Evolutionary conservation across 106 monocot species (phyloP), one percentile per base, ranked within the genome.

Genomic region (Apostasia ramifera): DNA sequence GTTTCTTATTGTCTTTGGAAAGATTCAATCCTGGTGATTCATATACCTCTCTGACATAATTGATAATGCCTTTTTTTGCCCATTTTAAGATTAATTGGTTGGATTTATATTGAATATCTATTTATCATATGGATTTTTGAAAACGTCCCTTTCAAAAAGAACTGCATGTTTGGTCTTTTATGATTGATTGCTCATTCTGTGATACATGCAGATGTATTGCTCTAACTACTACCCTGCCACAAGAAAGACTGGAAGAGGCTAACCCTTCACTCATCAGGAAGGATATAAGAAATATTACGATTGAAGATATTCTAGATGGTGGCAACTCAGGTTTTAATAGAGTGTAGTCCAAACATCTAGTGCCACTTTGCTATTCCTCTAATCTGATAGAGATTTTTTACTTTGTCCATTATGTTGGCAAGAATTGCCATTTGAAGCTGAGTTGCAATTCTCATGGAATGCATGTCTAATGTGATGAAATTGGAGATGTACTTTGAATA

Each of bases 141-240:
- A 26, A 26, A 26, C 26, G 26, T 26, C 26, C 26, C 26, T 26
- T 39, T 47, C 60, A 9, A 43, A 7, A 14, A 43, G 13, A 43
- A 7, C 42, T 51, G 68, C 52, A 40, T 66, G 5, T 73, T 49
- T 53, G 5, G 51, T 13, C 38, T 10, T 55, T 26, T 26, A 26
- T 26, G 26, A 26, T 26, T 26, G 26, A 43, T 56, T 58, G 5
- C 57, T 57, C 37, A 47, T 69, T 39, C 62, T 49, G 5, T 59
- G 40, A 67, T 63, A 43, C 63, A 75, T 83, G 74, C 83, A 98
- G 97, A 87, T 98, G 92, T 69, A 89, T 98, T 81, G 97, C 92
- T 71, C 86, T 98, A 51, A 90, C 82, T 8, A 98, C 97, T 79
- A 92, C 97, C 76, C 61, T 98, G 66, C 78, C 84, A 55, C 70